Conservation (phyloP, 495 filamentous ascomycete species). For the Aeminium ludgeri region DNA sequence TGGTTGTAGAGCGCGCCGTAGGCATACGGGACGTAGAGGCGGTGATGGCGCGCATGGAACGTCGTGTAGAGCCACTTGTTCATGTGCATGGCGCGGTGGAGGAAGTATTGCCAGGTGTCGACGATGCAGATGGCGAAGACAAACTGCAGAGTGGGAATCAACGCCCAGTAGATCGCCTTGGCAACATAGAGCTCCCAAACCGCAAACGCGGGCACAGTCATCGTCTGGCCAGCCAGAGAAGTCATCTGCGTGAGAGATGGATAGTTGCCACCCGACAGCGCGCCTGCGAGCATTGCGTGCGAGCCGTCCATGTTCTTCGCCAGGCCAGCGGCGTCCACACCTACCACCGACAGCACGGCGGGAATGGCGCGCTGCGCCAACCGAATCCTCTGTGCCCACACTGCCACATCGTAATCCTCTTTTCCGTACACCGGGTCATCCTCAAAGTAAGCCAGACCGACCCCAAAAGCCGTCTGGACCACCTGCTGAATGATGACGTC, state of each 20-base stretch:
- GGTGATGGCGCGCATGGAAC: slow-evolving; percentile 89
- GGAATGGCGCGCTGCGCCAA: slow-evolving; percentile 54
- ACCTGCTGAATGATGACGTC: slow-evolving; percentile 80
- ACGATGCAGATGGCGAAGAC: slow-evolving; percentile 51
- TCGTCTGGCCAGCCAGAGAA: slow-evolving; percentile 13
- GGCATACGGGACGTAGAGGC: slow-evolving; percentile 91
- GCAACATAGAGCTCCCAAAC: slow-evolving; percentile 63
- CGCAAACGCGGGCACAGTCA: slow-evolving; percentile 30
- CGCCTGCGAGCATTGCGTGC: slow-evolving; percentile 49
- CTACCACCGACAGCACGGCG: slow-evolving; percentile 29
- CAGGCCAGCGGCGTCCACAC: slow-evolving; percentile 25
- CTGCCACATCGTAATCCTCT: slow-evolving; percentile 67
- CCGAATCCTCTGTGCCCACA: slow-evolving; percentile 62
- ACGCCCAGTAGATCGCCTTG: slow-evolving; percentile 57
- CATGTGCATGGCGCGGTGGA: slow-evolving; percentile 85
- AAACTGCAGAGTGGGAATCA: slow-evolving; percentile 62
- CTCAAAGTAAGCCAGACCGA: slow-evolving; percentile 47
- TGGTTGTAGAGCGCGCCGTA: slow-evolving; percentile 97
- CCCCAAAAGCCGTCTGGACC: slow-evolving; percentile 57
- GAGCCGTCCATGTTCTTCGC: slow-evolving; percentile 26
- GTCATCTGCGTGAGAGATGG: slow-evolving; percentile 32
- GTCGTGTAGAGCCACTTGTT: slow-evolving; percentile 90
- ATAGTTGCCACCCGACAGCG: slow-evolving; percentile 56
- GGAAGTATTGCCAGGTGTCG: slow-evolving; percentile 96
- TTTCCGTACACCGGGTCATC: slow-evolving; percentile 45